A percentile compares a stretch with the other conserved stretches of the same genome.
Evolutionary conservation across 2,329 filamentous ascomycete genomes (phyloP).

Genomic region (Paraphoma sp.): DNA sequence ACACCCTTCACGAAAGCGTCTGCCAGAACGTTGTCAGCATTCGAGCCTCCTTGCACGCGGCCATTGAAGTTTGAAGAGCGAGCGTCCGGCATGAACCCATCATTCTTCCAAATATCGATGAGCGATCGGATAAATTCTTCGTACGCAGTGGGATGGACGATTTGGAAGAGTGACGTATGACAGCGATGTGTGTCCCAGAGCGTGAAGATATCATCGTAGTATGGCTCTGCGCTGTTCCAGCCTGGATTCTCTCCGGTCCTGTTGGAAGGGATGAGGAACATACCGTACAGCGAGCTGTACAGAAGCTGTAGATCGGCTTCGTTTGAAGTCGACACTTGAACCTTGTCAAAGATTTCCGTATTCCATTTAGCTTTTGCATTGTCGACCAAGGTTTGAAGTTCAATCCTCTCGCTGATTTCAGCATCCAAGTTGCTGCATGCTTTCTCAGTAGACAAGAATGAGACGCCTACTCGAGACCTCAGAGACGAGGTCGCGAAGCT

Average conservation of each 20-base stretch:
- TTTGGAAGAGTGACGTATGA: slow-evolving; percentile 68
- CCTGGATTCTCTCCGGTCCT: slow-evolving; percentile 73
- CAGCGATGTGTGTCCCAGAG: slow-evolving; percentile 72
- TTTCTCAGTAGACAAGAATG: slow-evolving; percentile 68
- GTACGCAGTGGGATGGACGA: slow-evolving; percentile 68
- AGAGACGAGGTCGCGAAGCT: slow-evolving; percentile 58
- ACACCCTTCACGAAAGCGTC: slow-evolving; percentile 76
- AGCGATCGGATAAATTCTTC: slow-evolving; percentile 71
- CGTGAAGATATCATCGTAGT: slow-evolving; percentile 75
- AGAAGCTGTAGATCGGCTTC: slow-evolving; percentile 64
- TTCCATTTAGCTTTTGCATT: slow-evolving; percentile 65
- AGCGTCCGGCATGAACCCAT: slow-evolving; percentile 70
- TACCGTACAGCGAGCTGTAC: slow-evolving; percentile 73
- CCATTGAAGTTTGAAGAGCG: slow-evolving; percentile 74
- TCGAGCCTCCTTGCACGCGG: slow-evolving; percentile 72
- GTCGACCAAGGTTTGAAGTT: slow-evolving; percentile 54
- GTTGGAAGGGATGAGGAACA: slow-evolving; percentile 73
- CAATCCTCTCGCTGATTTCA: slow-evolving; percentile 60
- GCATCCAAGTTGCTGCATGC: slow-evolving; percentile 65
- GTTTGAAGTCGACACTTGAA: slow-evolving; percentile 66
- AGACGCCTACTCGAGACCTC: slow-evolving; percentile 69
- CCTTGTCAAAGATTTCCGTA: slow-evolving; percentile 65
- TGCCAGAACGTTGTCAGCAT: slow-evolving; percentile 74
- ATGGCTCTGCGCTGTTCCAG: slow-evolving; percentile 70
- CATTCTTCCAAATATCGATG: slow-evolving; percentile 71